phyloP scores from a whole-genome alignment of 768 basidiomycete genomes.

The Hemileccinum impolitum region DNA sequence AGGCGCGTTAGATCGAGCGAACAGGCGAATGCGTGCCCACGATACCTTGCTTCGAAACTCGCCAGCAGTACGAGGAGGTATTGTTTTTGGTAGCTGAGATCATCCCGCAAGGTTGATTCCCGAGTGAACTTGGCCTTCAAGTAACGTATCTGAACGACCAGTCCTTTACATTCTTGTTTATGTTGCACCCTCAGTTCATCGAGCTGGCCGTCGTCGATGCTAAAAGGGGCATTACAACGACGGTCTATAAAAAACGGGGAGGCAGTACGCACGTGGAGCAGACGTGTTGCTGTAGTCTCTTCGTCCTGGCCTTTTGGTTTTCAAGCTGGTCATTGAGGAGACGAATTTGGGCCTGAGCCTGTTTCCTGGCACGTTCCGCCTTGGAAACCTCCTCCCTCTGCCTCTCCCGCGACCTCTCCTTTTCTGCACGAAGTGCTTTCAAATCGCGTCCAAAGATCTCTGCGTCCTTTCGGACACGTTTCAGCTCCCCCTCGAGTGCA shows the following conservation, averaged over 20 bases:
- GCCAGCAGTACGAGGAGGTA: conserved; percentile 77
- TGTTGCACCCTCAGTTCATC: conserved; percentile 59
- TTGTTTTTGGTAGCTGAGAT: conserved; percentile 81
- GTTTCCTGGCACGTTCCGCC: conserved; percentile 64
- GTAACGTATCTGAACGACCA: conserved; percentile 88
- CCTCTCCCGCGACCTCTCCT: conserved; percentile 55
- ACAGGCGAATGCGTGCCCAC: neutral
- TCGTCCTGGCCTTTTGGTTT: conserved; percentile 39
- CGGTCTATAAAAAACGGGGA: neutral
- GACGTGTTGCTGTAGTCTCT: conserved; percentile 49
- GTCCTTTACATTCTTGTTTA: conserved; percentile 84
- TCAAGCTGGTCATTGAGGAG: conserved; percentile 66
- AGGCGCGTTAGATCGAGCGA: conserved; percentile 2
- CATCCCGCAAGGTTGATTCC: conserved; percentile 75
- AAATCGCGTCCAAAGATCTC: conserved; percentile 78
- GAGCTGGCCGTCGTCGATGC: conserved; percentile 54
- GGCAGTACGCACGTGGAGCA: conserved; percentile 51
- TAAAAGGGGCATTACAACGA: conserved; percentile 1
- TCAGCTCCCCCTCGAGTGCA: conserved; percentile 67
- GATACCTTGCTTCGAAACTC: conserved; percentile 66
- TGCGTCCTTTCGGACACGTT: conserved; percentile 71
- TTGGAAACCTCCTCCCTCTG: conserved; percentile 53
- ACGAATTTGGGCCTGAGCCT: conserved; percentile 61
- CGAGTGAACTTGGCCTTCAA: conserved; percentile 89
- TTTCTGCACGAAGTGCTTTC: conserved; percentile 61